Evolutionary conservation across 331 rosid species (phyloP).

Genomic region (Rosa hybrid): DNA sequence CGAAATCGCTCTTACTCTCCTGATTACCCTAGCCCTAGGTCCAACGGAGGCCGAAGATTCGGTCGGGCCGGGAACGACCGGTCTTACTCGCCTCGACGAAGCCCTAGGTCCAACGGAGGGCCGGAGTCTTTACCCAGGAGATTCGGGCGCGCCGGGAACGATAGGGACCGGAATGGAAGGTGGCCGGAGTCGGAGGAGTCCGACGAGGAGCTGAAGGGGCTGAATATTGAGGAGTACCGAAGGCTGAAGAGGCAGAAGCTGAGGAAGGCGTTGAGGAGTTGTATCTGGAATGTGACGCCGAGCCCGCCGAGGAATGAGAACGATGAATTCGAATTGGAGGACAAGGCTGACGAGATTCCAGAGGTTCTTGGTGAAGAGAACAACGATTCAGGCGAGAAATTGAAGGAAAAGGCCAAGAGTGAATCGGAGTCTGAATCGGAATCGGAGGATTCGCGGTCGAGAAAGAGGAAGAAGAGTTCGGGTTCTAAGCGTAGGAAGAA

Average conservation of each 20-base stretch:
- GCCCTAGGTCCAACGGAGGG: constrained; percentile 48
- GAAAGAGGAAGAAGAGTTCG: constrained; percentile 43
- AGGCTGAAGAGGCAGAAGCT: constrained; percentile 80
- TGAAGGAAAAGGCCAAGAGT: constrained; percentile 28
- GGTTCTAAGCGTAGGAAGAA: constrained; percentile 34
- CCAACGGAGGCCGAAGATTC: constrained; percentile 42
- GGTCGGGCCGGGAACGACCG: constrained; percentile 49
- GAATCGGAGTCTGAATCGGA: constrained; percentile 32
- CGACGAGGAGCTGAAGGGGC: constrained; percentile 82
- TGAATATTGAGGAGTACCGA: constrained; percentile 63
- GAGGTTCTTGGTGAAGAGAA: constrained; percentile 31
- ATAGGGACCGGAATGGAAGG: constrained; percentile 40
- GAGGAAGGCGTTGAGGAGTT: constrained; percentile 65
- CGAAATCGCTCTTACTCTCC: constrained; percentile 49
- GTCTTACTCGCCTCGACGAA: constrained; percentile 51
- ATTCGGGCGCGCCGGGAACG: constrained; percentile 53
- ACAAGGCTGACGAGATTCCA: constrained; percentile 46
- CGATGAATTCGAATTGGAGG: constrained; percentile 54
- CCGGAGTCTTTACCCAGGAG: constrained; percentile 50
- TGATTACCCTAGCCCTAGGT: constrained; percentile 39
- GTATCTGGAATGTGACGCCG: constrained; percentile 84
- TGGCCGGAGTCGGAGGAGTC: constrained; percentile 58
- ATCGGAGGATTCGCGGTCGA: constrained; percentile 44
- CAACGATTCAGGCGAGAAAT: constrained; percentile 29
- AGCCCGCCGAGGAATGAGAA: constrained; percentile 75